These are phyloP conservation scores for Dryas drummondii DNA, from an alignment of 306 rosid species.

Conservation along the genomic window DNA sequence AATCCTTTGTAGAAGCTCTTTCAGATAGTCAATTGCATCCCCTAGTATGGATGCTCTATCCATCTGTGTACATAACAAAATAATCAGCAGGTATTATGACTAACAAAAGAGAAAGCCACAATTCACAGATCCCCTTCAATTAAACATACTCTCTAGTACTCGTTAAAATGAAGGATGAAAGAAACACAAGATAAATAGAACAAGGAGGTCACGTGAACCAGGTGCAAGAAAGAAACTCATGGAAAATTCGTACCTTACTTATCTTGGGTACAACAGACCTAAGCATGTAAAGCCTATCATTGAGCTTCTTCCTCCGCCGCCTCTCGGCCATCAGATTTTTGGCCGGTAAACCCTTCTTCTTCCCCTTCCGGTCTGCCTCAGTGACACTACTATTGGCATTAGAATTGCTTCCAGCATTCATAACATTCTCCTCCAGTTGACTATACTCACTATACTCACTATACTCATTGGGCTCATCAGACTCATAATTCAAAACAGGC, in stretches of 20 bases:
- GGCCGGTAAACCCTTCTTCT: constrained; percentile 84
- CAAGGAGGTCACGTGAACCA: not conserved
- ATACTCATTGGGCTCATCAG: constrained; percentile 47
- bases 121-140: not conserved
- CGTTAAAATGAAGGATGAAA: too few species aligned
- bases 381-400: constrained; percentile 41
- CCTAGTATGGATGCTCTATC: constrained; percentile 96
- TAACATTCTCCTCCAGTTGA: constrained; percentile 40
- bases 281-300: constrained; percentile 92
- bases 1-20: constrained; percentile 84
- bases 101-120: not conserved
- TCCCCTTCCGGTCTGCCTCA: constrained; percentile 70
- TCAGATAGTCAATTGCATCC: constrained; percentile 91
- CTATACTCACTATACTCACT: constrained; percentile 40
- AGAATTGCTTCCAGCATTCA: constrained; percentile 40
- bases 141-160: too few species aligned
- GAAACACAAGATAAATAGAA: not conserved
- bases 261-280: constrained; percentile 96
- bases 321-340: constrained; percentile 98
- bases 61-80: constrained; percentile 52
- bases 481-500: constrained; percentile 67
- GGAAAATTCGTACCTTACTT: constrained; percentile 66
- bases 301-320: constrained; percentile 90
- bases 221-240: not conserved
- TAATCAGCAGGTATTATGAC: not conserved